Conservation (phyloP, 352 stramenopile species). For the Phytophthora foliorum region DNA sequence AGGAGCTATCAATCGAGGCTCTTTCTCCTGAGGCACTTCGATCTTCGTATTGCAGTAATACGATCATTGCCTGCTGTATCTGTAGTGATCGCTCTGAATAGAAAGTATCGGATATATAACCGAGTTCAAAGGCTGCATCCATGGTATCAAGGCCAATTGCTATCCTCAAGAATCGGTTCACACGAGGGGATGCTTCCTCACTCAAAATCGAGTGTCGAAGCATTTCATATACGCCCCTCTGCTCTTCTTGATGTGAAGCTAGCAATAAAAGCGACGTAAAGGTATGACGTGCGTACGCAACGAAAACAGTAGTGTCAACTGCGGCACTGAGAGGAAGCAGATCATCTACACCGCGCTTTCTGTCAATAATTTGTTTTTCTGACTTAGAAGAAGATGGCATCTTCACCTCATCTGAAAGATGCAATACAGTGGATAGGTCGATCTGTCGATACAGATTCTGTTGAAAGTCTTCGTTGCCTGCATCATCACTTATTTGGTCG, state of each 20-base stretch:
- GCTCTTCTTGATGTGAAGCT: constrained; percentile 9
- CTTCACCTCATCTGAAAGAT: neutral
- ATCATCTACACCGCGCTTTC: constrained; percentile 19
- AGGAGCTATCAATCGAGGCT: neutral
- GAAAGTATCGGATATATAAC: neutral
- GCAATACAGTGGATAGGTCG: neutral
- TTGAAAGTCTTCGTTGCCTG: constrained; percentile 26
- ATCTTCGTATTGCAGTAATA: constrained; percentile 25
- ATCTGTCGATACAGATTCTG: constrained; percentile 1
- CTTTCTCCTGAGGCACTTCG: neutral
- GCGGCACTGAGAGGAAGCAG: constrained; percentile 41
- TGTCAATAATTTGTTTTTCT: neutral
- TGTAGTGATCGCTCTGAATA: constrained; percentile 16
- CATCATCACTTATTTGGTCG: constrained; percentile 28
- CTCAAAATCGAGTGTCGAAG: constrained; percentile 30
- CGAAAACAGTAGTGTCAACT: constrained; percentile 37
- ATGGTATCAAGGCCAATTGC: constrained; percentile 34
- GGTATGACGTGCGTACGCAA: constrained; percentile 43
- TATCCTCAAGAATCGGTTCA: constrained; percentile 40
- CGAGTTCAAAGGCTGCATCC: constrained; percentile 30
- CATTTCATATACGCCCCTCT: constrained; percentile 21
- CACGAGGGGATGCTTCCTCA: constrained; percentile 13
- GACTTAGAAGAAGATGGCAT: neutral
- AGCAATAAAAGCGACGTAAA: constrained; percentile 40
- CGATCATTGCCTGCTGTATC: constrained; percentile 21